Base-by-base conservation (phyloP, 345 rosid genomes). In the Lenwebbia sp. region DNA sequence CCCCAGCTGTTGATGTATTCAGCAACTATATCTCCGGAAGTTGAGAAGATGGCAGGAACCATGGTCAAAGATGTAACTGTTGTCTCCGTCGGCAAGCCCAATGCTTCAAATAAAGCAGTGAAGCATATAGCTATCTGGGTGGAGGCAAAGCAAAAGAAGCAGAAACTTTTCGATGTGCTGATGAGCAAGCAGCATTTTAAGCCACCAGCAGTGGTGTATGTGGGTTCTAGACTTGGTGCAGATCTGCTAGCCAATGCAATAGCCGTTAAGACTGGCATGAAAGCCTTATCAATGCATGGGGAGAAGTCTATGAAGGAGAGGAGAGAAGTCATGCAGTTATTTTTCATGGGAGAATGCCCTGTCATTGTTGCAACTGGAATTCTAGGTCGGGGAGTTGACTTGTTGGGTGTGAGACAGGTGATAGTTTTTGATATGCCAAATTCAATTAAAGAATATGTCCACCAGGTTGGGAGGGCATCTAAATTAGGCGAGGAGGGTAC, bases 251-350 rank as follows among this genome's bases (percentile, higher is more conserved):
- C 98, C 33, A 90, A 93, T 87, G 98, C 98, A 33, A 94, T 97
- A 88, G 89, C 90, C 1, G 90, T 92, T 44, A 88, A 92, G 84
- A 95, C 97, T 14, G 96, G 98, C 75, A 88, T 95, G 88, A 97
- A 95, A 87, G 93, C 96, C 87, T 56, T 95, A 49, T 96, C 98
- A 28, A 93, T 97, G 62, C 98, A 97, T 87, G 99, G 98, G 84
- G 96, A 95, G 92, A 97, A 97, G 88, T 87, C 96, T 44, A 96
- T 96, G 98, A 93, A 91, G 90, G 98, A 97, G 88, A 95, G 99
- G 89, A 94, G 99, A 88, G 96, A 93, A 83, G 88, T 89, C 75
- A 92, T 96, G 97, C 92, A 86, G 58, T 92, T 91, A 28, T 92
- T 96, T 91, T 78, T 97, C 88, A 86, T 89, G 87, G 99, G 97